phyloP scores from a whole-genome alignment of 1,284 basidiomycete species.

The Anthracocystis walkeri region DNA sequence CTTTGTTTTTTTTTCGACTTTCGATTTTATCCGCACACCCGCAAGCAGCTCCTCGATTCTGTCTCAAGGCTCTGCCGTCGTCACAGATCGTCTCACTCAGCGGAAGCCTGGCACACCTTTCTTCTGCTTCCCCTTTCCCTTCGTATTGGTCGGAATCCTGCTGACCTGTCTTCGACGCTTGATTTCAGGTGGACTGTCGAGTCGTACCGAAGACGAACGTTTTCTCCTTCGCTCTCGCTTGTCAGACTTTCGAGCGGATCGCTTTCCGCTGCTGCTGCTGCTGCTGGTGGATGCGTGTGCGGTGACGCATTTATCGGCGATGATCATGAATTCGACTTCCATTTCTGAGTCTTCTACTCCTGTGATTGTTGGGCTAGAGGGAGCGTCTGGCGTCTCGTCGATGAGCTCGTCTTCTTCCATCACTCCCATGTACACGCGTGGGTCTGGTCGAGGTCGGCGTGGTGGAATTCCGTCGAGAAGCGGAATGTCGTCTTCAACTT shows the following conservation, averaged over 20 bases:
- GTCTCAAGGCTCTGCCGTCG: slow-evolving; percentile 1
- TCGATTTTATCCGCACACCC: slow-evolving; percentile 4
- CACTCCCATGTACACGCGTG: background rate
- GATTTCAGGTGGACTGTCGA: slow-evolving; percentile 15
- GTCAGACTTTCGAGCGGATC: background rate
- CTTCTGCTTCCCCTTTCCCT: background rate
- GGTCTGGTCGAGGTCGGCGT: background rate
- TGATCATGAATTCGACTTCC: slow-evolving; percentile 34
- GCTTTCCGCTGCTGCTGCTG: background rate
- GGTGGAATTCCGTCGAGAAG: background rate
- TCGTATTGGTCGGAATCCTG: background rate
- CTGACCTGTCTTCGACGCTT: slow-evolving; percentile 2
- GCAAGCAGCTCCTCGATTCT: background rate
- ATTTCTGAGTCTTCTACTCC: slow-evolving; percentile 23
- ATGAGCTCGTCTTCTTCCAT: background rate
- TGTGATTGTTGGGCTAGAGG: background rate
- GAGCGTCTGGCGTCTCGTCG: background rate
- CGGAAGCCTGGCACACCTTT: slow-evolving; percentile 20
- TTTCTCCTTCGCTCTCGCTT: background rate
- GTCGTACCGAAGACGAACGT: background rate
- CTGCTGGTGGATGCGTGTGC: background rate
- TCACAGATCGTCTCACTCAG: slow-evolving; percentile 17
- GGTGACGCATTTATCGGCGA: slow-evolving; percentile 23
- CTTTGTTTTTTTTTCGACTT: slow-evolving; percentile 10
- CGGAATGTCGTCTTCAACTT: slow-evolving; percentile 1